phyloP scores from a whole-genome alignment of 2,329 filamentous ascomycete genomes.

The Stachybotrys echinatus region DNA sequence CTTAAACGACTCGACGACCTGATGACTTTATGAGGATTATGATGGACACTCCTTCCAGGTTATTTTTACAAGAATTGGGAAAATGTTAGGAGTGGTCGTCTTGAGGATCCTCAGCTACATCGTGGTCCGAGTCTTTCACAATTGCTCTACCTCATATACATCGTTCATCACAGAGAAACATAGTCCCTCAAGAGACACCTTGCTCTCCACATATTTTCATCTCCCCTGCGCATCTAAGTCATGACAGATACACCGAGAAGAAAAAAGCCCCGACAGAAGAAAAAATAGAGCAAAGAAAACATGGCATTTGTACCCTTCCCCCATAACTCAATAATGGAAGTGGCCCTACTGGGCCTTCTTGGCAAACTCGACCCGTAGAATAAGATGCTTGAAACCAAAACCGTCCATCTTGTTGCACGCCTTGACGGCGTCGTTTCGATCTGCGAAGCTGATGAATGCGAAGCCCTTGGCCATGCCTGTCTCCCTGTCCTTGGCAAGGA shows the following conservation, averaged over 20 bases:
- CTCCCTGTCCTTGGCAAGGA: conserved; percentile 95
- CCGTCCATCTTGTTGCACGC: conserved; percentile 98
- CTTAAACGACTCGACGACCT: background rate
- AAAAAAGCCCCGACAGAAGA: background rate
- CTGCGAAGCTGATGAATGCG: conserved; percentile 95
- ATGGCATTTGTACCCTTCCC: background rate
- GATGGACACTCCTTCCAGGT: background rate
- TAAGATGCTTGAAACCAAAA: conserved; percentile 83
- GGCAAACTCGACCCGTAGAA: conserved; percentile 81
- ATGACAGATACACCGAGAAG: background rate
- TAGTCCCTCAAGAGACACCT: background rate
- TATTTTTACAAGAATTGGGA: background rate
- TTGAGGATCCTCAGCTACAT: background rate
- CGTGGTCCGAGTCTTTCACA: background rate
- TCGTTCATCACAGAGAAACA: background rate
- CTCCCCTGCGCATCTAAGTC: background rate
- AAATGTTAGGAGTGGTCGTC: background rate
- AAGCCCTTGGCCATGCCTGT: conserved; percentile 97
- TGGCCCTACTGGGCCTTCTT: conserved; percentile 58
- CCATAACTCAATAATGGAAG: too few species aligned
- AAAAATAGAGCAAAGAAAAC: background rate
- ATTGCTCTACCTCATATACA: background rate
- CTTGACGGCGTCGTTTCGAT: conserved; percentile 82
- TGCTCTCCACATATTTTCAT: background rate
- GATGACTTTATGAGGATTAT: background rate